Conservation (phyloP, 768 basidiomycete species). For the Mycena haematopus region DNA sequence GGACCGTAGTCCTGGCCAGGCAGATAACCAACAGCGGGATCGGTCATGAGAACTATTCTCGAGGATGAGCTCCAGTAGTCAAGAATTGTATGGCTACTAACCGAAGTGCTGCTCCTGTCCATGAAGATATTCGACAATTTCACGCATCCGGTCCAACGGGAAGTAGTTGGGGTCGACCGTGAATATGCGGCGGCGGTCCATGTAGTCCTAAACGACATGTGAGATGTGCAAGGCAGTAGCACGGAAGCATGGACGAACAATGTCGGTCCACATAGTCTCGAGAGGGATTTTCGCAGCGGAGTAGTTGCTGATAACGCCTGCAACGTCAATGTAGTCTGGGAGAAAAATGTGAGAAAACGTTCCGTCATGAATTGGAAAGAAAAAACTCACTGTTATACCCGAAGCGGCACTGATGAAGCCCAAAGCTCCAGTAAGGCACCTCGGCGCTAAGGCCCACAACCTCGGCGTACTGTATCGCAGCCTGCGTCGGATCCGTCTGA, state of each 20-base stretch:
- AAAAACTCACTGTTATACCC: conserved; percentile 60
- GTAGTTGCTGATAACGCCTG: conserved; percentile 67
- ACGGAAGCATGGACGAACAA: conserved; percentile 44
- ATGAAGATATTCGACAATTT: conserved; percentile 69
- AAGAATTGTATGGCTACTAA: conserved; percentile 36
- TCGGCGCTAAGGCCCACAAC: conserved; percentile 71
- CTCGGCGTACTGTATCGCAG: conserved; percentile 73
- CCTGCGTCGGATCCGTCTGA: conserved; percentile 58
- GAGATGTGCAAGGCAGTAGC: background rate
- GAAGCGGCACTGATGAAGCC: conserved; percentile 76
- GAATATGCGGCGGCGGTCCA: conserved; percentile 70
- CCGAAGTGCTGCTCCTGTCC: conserved; percentile 63
- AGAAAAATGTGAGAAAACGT: background rate
- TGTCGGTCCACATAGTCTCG: conserved; percentile 84
- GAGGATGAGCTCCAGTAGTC: background rate
- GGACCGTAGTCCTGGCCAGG: conserved; percentile 56
- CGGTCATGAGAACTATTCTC: conserved; percentile 69
- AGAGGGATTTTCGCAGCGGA: conserved; percentile 67
- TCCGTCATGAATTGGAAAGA: background rate
- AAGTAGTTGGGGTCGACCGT: conserved; percentile 74
- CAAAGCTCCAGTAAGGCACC: conserved; percentile 78
- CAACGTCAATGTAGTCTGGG: conserved; percentile 66
- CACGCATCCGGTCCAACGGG: conserved; percentile 65
- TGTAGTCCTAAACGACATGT: conserved; percentile 56
- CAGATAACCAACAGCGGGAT: conserved; percentile 67